A percentile compares a stretch with the other conserved stretches of the same genome.
Evolutionary conservation across 257 asterid genomes (phyloP).

Genomic region (Jacaranda mimosifolia): DNA sequence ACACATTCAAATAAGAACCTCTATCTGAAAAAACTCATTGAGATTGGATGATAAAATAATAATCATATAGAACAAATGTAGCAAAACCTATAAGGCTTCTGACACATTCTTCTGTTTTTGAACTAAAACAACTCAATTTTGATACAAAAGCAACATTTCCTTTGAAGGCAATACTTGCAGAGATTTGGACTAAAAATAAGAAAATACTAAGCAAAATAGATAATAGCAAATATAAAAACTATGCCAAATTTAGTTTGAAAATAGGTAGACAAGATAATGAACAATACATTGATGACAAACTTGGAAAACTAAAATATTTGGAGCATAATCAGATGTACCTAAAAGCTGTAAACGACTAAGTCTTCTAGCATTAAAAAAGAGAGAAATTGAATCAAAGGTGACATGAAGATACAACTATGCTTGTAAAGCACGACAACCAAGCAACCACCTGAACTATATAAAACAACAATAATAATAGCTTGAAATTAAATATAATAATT

Average conservation of each 20-base stretch:
- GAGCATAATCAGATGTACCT: slow-evolving; percentile 73
- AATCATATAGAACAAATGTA: slow-evolving; percentile 20
- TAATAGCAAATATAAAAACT: slow-evolving; percentile 23
- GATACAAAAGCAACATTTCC: slow-evolving; percentile 83
- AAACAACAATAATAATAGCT: slow-evolving; percentile 24
- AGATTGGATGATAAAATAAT: not conserved
- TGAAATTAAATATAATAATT: slow-evolving; percentile 12
- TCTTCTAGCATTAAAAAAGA: slow-evolving; percentile 64
- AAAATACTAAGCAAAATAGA: slow-evolving; percentile 34
- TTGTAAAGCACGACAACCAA: slow-evolving; percentile 20
- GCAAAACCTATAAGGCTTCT: slow-evolving; percentile 67
- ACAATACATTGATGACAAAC: slow-evolving; percentile 44
- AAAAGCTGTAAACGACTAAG: slow-evolving; percentile 83
- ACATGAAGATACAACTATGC: slow-evolving; percentile 19
- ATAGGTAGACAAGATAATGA: slow-evolving; percentile 29
- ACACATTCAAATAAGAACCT: too few relatives aligned
- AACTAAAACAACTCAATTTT: slow-evolving; percentile 57
- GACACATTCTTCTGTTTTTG: slow-evolving; percentile 65
- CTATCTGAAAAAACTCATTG: too few relatives aligned
- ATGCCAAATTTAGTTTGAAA: slow-evolving; percentile 23
- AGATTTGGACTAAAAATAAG: slow-evolving; percentile 84
- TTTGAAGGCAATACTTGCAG: slow-evolving; percentile 79
- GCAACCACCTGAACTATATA: slow-evolving; percentile 23
- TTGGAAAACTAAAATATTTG: slow-evolving; percentile 95
- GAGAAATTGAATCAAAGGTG: slow-evolving; percentile 32